Conservation (phyloP, 2,329 filamentous ascomycete genomes). For the Aspergillus sp. region DNA sequence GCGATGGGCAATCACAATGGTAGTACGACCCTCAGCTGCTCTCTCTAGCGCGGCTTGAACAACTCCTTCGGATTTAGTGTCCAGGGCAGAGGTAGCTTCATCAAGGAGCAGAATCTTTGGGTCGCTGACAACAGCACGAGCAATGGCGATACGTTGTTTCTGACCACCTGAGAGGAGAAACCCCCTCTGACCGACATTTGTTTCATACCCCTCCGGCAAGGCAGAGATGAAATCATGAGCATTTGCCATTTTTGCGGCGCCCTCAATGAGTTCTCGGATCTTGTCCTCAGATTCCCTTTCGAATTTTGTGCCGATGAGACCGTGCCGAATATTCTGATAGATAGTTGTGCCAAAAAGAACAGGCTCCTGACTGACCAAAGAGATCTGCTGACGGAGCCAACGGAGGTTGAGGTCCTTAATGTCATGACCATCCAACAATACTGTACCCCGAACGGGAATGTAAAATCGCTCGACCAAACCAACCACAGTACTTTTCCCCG, state of each 20-base stretch:
- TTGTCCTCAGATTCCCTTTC: slow-evolving; percentile 68
- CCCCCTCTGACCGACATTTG: slow-evolving; percentile 91
- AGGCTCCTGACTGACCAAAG: slow-evolving; percentile 90
- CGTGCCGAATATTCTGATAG: slow-evolving; percentile 84
- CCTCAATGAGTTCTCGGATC: slow-evolving; percentile 68
- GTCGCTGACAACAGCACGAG: slow-evolving; percentile 83
- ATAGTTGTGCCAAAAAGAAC: slow-evolving; percentile 88
- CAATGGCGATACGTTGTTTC: slow-evolving; percentile 95
- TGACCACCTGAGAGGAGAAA: slow-evolving; percentile 92
- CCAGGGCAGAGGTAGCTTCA: slow-evolving; percentile 89
- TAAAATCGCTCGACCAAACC: slow-evolving; percentile 94
- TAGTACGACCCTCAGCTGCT: slow-evolving; percentile 82
- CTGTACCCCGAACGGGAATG: slow-evolving; percentile 75
- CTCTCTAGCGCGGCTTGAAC: slow-evolving; percentile 90
- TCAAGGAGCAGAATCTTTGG: slow-evolving; percentile 91
- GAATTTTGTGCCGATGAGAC: slow-evolving; percentile 78
- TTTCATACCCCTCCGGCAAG: slow-evolving; percentile 87
- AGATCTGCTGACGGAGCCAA: slow-evolving; percentile 90
- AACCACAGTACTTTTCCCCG: slow-evolving; percentile 91
- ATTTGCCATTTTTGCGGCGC: slow-evolving; percentile 87
- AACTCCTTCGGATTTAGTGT: slow-evolving; percentile 91
- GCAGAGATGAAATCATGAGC: slow-evolving; percentile 85
- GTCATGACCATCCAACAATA: slow-evolving; percentile 80
- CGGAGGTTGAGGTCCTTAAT: slow-evolving; percentile 78
- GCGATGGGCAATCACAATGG: slow-evolving; percentile 93